phyloP scores from a whole-genome alignment of 306 rosid genomes.

The Leucaena leucocephala region DNA sequence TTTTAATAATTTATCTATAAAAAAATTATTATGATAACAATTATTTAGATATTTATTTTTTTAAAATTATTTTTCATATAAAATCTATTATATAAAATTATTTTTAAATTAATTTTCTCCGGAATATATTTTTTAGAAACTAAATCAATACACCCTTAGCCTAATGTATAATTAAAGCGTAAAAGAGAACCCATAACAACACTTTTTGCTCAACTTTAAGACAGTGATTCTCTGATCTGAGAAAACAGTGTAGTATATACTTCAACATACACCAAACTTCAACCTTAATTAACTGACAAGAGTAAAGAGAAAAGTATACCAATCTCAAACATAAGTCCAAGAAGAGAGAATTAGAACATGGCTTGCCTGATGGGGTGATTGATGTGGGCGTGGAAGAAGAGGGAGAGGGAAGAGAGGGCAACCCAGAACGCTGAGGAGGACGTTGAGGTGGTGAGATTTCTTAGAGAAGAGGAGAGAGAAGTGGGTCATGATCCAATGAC shows the following conservation, averaged over 20 bases:
- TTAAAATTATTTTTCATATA: too few species aligned
- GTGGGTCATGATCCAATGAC: slow-evolving; percentile 73
- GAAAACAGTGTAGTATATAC: neutral
- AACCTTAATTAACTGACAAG: neutral
- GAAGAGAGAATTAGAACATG: neutral
- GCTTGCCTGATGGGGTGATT: slow-evolving; percentile 45
- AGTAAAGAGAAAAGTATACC: neutral
- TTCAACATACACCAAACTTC: neutral
- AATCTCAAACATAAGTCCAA: neutral
- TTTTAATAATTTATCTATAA: too few species aligned
- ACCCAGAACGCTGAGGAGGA: slow-evolving; percentile 78
- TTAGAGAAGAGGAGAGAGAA: slow-evolving; percentile 56
- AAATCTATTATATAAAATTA: too few species aligned
- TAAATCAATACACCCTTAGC: too few species aligned
- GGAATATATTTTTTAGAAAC: too few species aligned
- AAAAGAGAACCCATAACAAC: neutral
- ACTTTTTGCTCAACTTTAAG: slow-evolving; percentile 1
- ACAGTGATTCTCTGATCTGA: neutral
- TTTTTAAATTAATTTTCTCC: too few species aligned
- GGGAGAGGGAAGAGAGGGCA: slow-evolving; percentile 81
- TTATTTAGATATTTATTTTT: too few species aligned
- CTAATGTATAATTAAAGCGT: slow-evolving; percentile 30
- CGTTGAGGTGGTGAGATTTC: slow-evolving; percentile 61
- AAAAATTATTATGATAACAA: too few species aligned
- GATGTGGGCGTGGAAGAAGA: slow-evolving; percentile 38